These are phyloP conservation scores for Cordyceps tenuipes DNA, from an alignment of 2,329 filamentous ascomycete genomes.

Conservation along the genomic window DNA sequence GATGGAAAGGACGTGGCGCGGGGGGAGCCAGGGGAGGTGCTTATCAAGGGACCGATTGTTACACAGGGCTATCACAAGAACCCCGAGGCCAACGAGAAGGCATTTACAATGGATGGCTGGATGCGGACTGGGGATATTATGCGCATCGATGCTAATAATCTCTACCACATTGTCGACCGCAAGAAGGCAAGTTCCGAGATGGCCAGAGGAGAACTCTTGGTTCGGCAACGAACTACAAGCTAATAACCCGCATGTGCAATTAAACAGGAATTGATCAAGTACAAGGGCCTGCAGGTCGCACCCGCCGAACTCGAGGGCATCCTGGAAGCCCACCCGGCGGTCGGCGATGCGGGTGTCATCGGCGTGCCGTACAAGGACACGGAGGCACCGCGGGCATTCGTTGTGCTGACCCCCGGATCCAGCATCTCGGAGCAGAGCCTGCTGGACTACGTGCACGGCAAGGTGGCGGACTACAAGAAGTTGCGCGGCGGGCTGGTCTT, in stretches of 20 bases:
- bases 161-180: conserved; percentile 68
- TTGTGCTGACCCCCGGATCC: conserved; percentile 19
- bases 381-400: conserved; percentile 40
- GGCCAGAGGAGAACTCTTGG: neutral
- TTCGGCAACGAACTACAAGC: neutral
- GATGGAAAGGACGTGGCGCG: conserved; percentile 29
- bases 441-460: conserved; percentile 18
- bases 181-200: conserved; percentile 45
- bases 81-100: conserved; percentile 51
- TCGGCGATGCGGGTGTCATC: conserved; percentile 52
- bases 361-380: conserved; percentile 40
- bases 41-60: conserved; percentile 62
- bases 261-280: conserved; percentile 46
- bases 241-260: neutral
- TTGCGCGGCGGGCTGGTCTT: conserved; percentile 62
- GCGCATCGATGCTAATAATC: conserved; percentile 58
- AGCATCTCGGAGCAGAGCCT: conserved; percentile 21
- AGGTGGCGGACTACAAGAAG: conserved; percentile 49
- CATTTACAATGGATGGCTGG: conserved; percentile 48
- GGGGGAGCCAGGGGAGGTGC: conserved; percentile 49
- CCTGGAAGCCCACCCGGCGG: conserved; percentile 31
- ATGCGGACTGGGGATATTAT: conserved; percentile 78
- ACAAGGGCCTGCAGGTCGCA: conserved; percentile 56
- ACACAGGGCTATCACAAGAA: conserved; percentile 68
- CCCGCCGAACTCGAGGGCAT: conserved; percentile 54